These are phyloP conservation scores for Phialemonium atrogriseum DNA, from an alignment of 2,329 filamentous ascomycete species.

Conservation along the genomic window DNA sequence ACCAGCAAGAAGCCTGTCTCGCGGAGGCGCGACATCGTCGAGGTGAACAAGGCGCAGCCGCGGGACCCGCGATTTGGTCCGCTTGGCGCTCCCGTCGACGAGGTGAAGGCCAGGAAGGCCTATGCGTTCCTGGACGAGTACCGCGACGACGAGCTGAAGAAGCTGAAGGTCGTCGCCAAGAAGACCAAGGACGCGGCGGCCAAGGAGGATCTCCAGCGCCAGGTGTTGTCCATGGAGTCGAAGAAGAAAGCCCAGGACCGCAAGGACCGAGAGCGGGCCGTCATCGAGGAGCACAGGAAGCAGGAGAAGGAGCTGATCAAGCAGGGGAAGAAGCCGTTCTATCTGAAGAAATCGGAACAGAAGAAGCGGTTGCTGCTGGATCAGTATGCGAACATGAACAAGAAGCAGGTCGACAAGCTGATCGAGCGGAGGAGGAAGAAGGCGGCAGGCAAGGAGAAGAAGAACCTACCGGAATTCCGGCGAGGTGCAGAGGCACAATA, in stretches of 20 bases:
- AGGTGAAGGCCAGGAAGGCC: conserved; percentile 54
- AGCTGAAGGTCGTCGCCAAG: conserved; percentile 61
- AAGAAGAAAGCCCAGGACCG: conserved; percentile 61
- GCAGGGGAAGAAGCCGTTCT: conserved; percentile 89
- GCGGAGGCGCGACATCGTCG: conserved; percentile 66
- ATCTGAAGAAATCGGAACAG: conserved; percentile 84
- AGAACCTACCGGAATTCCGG: conserved; percentile 53
- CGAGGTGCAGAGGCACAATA: conserved; percentile 27
- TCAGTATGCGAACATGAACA: conserved; percentile 75
- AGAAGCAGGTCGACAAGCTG: conserved; percentile 72
- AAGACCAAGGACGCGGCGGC: conserved; percentile 53
- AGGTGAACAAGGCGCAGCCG: conserved; percentile 45
- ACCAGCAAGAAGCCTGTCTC: conserved; percentile 78
- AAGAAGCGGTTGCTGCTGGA: conserved; percentile 78
- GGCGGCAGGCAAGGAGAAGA: conserved; percentile 77
- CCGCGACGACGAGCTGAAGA: conserved; percentile 70
- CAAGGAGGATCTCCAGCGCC: conserved; percentile 63
- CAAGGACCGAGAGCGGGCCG: conserved; percentile 60
- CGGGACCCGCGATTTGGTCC: conserved; percentile 89
- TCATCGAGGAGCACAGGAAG: conserved; percentile 68
- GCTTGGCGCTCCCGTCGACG: conserved; percentile 43
- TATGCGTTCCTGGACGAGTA: conserved; percentile 89
- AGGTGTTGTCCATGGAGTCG: conserved; percentile 71
- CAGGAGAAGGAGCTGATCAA: conserved; percentile 78
- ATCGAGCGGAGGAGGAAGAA: conserved; percentile 90